These are phyloP conservation scores for Penicillium desertorum DNA, from an alignment of 495 filamentous ascomycete genomes.

Conservation along the genomic window DNA sequence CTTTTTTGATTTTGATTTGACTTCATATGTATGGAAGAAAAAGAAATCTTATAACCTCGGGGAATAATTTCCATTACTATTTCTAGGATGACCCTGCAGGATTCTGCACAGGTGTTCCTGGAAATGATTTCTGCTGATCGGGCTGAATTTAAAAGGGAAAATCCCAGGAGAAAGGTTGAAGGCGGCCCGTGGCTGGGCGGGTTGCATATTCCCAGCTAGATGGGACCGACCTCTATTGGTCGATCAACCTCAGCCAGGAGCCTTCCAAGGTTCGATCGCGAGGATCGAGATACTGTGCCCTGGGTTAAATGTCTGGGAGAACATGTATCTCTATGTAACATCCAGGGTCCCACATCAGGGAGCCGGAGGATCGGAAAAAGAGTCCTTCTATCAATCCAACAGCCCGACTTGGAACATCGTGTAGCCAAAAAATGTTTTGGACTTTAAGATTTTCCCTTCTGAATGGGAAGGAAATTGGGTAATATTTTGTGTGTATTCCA, in stretches of 20 bases:
- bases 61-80: neutral
- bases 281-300: constrained; percentile 1
- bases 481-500: neutral
- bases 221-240: constrained; percentile 25
- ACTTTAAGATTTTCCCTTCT: neutral
- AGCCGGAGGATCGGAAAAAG: constrained; percentile 1
- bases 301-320: neutral
- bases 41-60: neutral
- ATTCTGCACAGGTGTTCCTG: neutral
- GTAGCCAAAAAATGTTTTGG: neutral
- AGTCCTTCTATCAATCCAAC: neutral
- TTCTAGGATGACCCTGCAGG: constrained; percentile 2
- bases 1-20: neutral
- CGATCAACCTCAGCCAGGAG: constrained; percentile 8
- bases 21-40: too few relatives aligned
- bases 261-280: constrained; percentile 3
- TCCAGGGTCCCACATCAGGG: neutral
- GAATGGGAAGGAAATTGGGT: neutral
- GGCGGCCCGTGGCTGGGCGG: constrained; percentile 22
- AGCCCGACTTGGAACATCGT: neutral
- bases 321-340: neutral
- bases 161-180: constrained; percentile 20
- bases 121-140: neutral
- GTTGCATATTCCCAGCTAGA: constrained; percentile 24
- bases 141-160: neutral